Conservation (phyloP, 2,329 filamentous ascomycete genomes). For the Sordariomycetes sp. region DNA sequence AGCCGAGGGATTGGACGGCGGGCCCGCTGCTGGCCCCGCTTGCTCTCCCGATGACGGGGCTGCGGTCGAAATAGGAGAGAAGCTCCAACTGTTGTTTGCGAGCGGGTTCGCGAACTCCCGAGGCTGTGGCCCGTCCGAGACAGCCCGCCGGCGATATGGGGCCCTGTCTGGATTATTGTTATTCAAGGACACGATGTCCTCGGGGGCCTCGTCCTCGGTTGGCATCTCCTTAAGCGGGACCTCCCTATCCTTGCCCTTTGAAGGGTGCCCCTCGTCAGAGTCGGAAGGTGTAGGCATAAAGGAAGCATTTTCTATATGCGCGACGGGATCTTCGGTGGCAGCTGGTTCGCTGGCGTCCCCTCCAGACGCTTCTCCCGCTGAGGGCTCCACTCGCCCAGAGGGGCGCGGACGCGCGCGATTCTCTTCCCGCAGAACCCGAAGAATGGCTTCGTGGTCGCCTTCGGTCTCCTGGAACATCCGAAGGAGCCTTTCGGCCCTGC, state of each 20-base stretch:
- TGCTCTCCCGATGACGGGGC: neutral
- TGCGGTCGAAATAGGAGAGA: constrained; percentile 19
- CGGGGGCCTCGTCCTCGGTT: neutral
- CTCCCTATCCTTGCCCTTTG: neutral
- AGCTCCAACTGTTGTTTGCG: constrained; percentile 52
- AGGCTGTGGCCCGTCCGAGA: constrained; percentile 43
- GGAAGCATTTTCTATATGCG: neutral
- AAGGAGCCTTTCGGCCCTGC: neutral
- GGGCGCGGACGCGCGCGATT: neutral
- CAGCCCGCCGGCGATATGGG: constrained; percentile 26
- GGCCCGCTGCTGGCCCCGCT: neutral
- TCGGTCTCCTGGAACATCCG: neutral
- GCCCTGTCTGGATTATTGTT: neutral
- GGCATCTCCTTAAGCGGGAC: neutral
- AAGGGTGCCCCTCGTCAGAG: neutral
- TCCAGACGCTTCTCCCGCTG: too few relatives aligned
- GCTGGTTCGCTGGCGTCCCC: neutral
- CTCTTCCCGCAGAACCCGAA: neutral
- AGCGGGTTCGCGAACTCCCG: constrained; percentile 36
- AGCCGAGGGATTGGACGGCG: neutral
- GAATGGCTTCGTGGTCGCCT: neutral
- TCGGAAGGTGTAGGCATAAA: neutral
- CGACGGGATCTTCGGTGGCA: neutral
- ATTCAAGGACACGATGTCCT: neutral
- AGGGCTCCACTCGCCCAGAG: neutral